Evolutionary conservation across 108 stramenopile species (phyloP).

Genomic region (Cyclotella distinguenda): DNA sequence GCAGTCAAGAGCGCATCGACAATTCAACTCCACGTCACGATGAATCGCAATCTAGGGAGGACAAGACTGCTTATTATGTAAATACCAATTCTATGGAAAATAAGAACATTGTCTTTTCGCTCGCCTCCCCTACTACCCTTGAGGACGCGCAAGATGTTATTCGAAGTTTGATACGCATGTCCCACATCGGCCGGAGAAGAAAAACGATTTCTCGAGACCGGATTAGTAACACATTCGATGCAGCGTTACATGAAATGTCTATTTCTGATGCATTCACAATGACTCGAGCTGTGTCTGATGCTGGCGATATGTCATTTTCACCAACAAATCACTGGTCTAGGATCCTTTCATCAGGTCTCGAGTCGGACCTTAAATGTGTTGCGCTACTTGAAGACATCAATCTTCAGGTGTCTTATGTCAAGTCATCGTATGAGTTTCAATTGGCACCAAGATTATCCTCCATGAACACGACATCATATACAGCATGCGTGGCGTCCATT

Average conservation of each 20-base stretch:
- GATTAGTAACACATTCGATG: not conserved
- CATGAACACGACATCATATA: slow-evolving; percentile 2
- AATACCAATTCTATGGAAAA: not conserved
- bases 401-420: slow-evolving; percentile 8
- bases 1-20: not conserved
- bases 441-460: not conserved
- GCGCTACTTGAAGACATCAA: slow-evolving; percentile 1
- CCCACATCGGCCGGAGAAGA: slow-evolving; percentile 7
- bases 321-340: slow-evolving; percentile 18
- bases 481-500: slow-evolving; percentile 15
- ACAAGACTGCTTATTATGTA: not conserved
- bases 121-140: slow-evolving; percentile 11
- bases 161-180: slow-evolving; percentile 18
- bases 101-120: slow-evolving; percentile 20
- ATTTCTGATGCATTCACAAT: slow-evolving; percentile 21
- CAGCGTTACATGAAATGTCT: not conserved
- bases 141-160: slow-evolving; percentile 19
- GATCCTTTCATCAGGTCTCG: slow-evolving; percentile 9
- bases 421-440: slow-evolving; percentile 24
- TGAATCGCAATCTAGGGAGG: slow-evolving; percentile 5
- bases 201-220: not conserved
- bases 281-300: not conserved
- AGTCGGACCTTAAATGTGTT: slow-evolving; percentile 10
- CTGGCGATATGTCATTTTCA: not conserved
- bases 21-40: not conserved